Evolutionary conservation across 2,329 filamentous ascomycete species (phyloP).

Genomic region (Cytospora chrysosperma): DNA sequence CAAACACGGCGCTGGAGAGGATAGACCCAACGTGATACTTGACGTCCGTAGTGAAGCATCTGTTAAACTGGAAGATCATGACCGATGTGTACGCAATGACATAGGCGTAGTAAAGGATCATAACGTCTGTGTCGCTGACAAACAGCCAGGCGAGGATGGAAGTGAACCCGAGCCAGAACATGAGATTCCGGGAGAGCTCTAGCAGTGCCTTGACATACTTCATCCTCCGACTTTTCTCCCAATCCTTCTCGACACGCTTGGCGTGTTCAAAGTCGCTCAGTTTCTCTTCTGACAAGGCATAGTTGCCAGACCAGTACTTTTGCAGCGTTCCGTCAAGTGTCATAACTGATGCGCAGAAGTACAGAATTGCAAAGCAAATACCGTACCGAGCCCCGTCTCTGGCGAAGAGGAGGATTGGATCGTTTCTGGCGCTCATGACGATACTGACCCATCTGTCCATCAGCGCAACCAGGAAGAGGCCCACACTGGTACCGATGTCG

Average conservation of each 20-base stretch:
- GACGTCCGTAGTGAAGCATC: conserved; percentile 40
- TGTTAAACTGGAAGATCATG: conserved; percentile 41
- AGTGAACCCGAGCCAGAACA: conserved; percentile 35
- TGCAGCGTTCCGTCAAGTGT: conserved; percentile 38
- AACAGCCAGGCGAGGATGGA: conserved; percentile 37
- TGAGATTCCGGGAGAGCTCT: conserved; percentile 32
- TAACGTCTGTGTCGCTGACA: conserved; percentile 33
- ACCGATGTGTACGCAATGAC: conserved; percentile 37
- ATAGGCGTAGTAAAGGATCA: conserved; percentile 37
- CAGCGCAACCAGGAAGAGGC: conserved; percentile 39
- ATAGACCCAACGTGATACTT: conserved; percentile 36
- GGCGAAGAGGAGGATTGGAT: conserved; percentile 32
- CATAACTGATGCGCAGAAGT: conserved; percentile 41
- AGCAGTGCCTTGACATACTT: conserved; percentile 31
- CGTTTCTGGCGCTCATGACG: conserved; percentile 34
- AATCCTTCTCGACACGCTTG: conserved; percentile 26
- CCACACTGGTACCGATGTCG: conserved; percentile 38
- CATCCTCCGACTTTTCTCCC: conserved; percentile 27
- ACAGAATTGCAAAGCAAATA: conserved; percentile 40
- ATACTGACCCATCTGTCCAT: conserved; percentile 41
- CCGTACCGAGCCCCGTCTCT: conserved; percentile 33
- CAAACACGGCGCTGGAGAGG: conserved; percentile 33
- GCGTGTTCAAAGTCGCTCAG: conserved; percentile 32
- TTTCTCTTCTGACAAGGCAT: conserved; percentile 36
- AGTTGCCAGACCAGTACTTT: conserved; percentile 37